Evolutionary conservation across 2,329 filamentous ascomycete species (phyloP).

Genomic region (Aureobasidium pullulans): DNA sequence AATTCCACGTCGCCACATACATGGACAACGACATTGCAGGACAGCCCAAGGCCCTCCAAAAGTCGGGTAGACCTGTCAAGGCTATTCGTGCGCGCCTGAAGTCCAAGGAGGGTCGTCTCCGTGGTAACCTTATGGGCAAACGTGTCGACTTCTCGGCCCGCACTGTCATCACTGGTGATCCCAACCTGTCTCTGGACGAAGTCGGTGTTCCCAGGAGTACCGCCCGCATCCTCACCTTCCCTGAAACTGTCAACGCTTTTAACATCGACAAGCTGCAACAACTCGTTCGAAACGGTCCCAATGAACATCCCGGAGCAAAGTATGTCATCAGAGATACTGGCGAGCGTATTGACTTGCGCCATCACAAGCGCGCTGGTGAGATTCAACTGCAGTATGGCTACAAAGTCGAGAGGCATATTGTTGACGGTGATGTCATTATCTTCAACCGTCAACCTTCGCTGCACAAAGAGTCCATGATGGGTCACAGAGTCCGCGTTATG

Average conservation of each 20-base stretch:
- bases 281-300: slow-evolving; percentile 87
- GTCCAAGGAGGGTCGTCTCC: slow-evolving; percentile 95
- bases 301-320: slow-evolving; percentile 90
- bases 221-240: slow-evolving; percentile 87
- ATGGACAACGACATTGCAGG: slow-evolving; percentile 99
- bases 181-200: slow-evolving; percentile 91
- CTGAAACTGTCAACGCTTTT: slow-evolving; percentile 94
- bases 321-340: slow-evolving; percentile 94
- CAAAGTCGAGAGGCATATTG: slow-evolving; percentile 96
- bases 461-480: slow-evolving; percentile 99
- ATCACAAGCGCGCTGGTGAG: slow-evolving; percentile 80
- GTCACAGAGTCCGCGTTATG: slow-evolving; percentile 94
- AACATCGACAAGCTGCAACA: slow-evolving; percentile 90
- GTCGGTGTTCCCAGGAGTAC: slow-evolving; percentile 94
- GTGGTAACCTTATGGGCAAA: slow-evolving; percentile 99
- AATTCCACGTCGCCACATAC: slow-evolving; percentile 97
- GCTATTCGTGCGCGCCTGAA: slow-evolving; percentile 94
- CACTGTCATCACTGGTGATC: slow-evolving; percentile 98
- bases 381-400: slow-evolving; percentile 90
- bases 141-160: slow-evolving; percentile 98
- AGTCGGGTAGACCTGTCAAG: slow-evolving; percentile 93
- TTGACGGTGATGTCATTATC: slow-evolving; percentile 95
- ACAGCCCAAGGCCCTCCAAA: slow-evolving; percentile 88
- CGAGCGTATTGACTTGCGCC: slow-evolving; percentile 86
- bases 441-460: slow-evolving; percentile 99